Conservation (phyloP, 495 filamentous ascomycete genomes). For the Jackrogersella minutella region DNA sequence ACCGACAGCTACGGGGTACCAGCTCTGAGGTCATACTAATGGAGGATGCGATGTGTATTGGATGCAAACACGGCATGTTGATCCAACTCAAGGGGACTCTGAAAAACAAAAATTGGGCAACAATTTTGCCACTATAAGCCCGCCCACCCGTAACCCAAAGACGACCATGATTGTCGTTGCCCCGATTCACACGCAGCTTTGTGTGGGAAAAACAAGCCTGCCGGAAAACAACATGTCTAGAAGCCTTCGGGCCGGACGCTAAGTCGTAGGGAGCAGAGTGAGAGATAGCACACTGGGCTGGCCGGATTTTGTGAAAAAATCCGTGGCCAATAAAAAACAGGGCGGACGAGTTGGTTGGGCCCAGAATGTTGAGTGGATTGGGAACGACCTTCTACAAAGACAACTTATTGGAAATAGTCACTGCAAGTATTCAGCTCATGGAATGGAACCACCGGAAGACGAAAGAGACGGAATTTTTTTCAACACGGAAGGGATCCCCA, state of each 20-base stretch:
- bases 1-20: conserved; percentile 29
- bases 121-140: conserved; percentile 32
- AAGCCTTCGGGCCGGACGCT: conserved; percentile 21
- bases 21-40: conserved; percentile 29
- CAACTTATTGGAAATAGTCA: conserved; percentile 18
- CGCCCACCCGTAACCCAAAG: conserved; percentile 21
- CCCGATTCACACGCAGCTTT: conserved; percentile 20
- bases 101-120: conserved; percentile 30
- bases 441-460: conserved; percentile 31
- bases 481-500: conserved; percentile 19
- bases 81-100: conserved; percentile 14
- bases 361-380: conserved; percentile 33
- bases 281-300: conserved; percentile 14
- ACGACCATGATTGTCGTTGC: conserved; percentile 16
- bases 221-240: conserved; percentile 16
- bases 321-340: conserved; percentile 28
- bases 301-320: neutral
- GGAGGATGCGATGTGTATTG: conserved; percentile 31
- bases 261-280: conserved; percentile 24
- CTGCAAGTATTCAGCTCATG: conserved; percentile 26
- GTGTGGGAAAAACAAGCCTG: conserved; percentile 20
- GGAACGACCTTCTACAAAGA: conserved; percentile 25
- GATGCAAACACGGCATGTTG: conserved; percentile 26
- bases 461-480: conserved; percentile 1
- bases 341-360: conserved; percentile 28